Evolutionary conservation across 257 asterid species (phyloP).

Genomic region (Ehretia macrophylla): DNA sequence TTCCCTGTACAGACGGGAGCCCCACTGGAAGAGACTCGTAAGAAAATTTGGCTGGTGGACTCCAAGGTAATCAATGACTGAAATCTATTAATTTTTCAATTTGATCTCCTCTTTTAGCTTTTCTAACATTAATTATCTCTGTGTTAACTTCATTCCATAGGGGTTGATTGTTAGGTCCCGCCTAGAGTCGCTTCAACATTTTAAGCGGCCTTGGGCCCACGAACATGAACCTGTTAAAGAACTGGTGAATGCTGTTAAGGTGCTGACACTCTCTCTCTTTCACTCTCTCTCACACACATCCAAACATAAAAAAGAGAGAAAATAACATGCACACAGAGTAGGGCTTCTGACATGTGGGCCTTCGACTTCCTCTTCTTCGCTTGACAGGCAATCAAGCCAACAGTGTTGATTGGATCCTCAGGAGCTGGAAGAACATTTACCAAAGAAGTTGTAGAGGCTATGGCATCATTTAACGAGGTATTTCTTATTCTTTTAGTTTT

Average conservation of each 20-base stretch:
- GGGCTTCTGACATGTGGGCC: not conserved
- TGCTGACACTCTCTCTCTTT: slow-evolving; percentile 15
- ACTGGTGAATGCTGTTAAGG: slow-evolving; percentile 82
- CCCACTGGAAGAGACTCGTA: slow-evolving; percentile 78
- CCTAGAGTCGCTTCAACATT: slow-evolving; percentile 70
- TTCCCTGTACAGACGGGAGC: slow-evolving; percentile 58
- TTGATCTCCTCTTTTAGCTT: not conserved
- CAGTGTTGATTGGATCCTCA: slow-evolving; percentile 85
- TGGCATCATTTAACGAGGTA: slow-evolving; percentile 77
- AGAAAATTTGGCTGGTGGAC: slow-evolving; percentile 80
- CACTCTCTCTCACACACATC: not conserved
- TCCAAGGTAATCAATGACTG: slow-evolving; percentile 26
- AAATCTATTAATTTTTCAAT: not conserved
- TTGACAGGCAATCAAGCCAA: slow-evolving; percentile 73
- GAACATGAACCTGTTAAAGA: slow-evolving; percentile 62
- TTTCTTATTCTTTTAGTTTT: not conserved
- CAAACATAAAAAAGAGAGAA: too few species aligned
- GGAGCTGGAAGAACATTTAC: slow-evolving; percentile 94
- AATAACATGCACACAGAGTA: too few species aligned
- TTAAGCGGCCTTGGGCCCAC: slow-evolving; percentile 89
- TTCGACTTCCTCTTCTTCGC: slow-evolving; percentile 12
- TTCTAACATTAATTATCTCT: slow-evolving; percentile 6
- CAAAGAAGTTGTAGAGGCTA: slow-evolving; percentile 70
- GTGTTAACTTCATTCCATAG: slow-evolving; percentile 26
- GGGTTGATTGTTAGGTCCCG: slow-evolving; percentile 80